Evolutionary conservation across 78 protist species (phyloP).

Genomic region (Tieghemostelium lacteum): DNA sequence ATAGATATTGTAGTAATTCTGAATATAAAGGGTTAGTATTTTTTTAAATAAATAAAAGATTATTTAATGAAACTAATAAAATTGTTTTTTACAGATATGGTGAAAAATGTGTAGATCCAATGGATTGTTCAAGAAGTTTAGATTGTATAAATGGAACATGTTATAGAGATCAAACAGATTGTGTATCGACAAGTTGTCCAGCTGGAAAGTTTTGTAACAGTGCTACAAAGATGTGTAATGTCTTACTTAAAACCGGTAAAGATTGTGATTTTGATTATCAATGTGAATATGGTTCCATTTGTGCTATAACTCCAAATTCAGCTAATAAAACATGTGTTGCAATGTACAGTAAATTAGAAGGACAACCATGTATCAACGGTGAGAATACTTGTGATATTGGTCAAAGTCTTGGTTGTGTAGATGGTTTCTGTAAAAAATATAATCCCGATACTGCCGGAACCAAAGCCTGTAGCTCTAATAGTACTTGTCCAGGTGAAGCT

Average conservation of each 20-base stretch:
- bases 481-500: neutral
- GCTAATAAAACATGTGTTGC: neutral
- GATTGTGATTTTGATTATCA: neutral
- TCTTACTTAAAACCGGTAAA: neutral
- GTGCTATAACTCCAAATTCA: neutral
- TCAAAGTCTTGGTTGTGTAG: slow-evolving; percentile 32
- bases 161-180: neutral
- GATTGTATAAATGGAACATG: slow-evolving; percentile 7
- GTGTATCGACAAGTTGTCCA: neutral
- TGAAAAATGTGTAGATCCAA: slow-evolving; percentile 10
- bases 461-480: neutral
- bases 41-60: neutral
- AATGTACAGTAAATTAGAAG: neutral
- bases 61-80: neutral
- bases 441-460: neutral
- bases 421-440: slow-evolving; percentile 36
- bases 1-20: slow-evolving; percentile 23
- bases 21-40: slow-evolving; percentile 35
- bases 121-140: slow-evolving; percentile 16
- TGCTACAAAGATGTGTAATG: neutral
- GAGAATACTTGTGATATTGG: slow-evolving; percentile 65
- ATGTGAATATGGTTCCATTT: slow-evolving; percentile 7
- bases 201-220: neutral
- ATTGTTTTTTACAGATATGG: slow-evolving; percentile 12
- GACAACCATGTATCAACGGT: slow-evolving; percentile 21